Evolutionary conservation across 2,329 filamentous ascomycete species (phyloP).

Genomic region (Exophiala calicioides): DNA sequence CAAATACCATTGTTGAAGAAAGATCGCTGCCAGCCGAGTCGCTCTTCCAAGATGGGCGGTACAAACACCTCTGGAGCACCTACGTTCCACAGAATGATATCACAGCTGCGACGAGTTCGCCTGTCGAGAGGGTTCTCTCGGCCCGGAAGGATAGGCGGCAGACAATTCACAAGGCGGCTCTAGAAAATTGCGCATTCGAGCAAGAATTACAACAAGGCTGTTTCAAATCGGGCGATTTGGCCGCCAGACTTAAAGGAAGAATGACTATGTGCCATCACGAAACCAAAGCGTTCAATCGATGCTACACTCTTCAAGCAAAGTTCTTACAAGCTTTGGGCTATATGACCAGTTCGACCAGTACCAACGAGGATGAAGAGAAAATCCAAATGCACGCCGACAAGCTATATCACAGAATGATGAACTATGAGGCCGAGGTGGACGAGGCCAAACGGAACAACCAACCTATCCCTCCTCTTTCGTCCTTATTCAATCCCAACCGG

Average conservation of each 20-base stretch:
- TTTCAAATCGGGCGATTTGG: conserved; percentile 70
- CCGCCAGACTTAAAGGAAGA: conserved; percentile 51
- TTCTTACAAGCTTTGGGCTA: conserved; percentile 91
- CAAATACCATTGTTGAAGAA: conserved; percentile 30
- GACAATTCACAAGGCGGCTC: conserved; percentile 74
- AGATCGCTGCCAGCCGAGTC: conserved; percentile 48
- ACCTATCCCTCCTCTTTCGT: conserved; percentile 46
- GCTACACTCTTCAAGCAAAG: conserved; percentile 85
- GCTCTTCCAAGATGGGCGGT: conserved; percentile 68
- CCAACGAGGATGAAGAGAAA: conserved; percentile 73
- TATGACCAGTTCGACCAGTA: conserved; percentile 57
- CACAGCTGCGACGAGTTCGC: conserved; percentile 68
- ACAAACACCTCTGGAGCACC: conserved; percentile 88
- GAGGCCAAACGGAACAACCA: conserved; percentile 50
- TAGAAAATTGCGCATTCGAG: conserved; percentile 91
- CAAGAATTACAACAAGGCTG: conserved; percentile 82
- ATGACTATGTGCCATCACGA: conserved; percentile 80
- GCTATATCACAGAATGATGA: conserved; percentile 82
- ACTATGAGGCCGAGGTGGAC: conserved; percentile 74
- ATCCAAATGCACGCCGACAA: conserved; percentile 96
- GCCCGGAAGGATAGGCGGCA: conserved; percentile 80
- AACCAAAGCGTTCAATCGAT: conserved; percentile 76
- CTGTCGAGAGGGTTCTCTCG: conserved; percentile 80
- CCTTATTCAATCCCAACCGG: conserved; percentile 44
- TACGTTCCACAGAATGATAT: conserved; percentile 74